Evolutionary conservation across 371 early-diverging fungal species (phyloP), one percentile per base, ranked within the genome.

Genomic region (Choanephora cucurbitarum): DNA sequence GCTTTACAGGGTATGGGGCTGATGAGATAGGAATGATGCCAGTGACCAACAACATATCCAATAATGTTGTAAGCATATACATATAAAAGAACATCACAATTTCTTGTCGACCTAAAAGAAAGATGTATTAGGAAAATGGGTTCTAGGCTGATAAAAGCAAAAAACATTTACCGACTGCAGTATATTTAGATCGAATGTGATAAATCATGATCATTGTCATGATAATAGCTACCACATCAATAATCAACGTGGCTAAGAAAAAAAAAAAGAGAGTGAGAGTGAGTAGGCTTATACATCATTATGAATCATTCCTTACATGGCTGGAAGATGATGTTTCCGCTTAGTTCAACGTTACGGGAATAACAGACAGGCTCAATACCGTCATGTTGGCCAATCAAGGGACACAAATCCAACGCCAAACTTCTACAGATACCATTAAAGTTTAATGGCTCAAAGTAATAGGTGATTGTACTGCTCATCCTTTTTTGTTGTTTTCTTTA

Each of bases 121-220:
- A n/a, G n/a, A n/a, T n/a, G 10, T 10, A 57, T 9, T 23, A 45
- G 46, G 22, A 50, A 58, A 19, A 39, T 48, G 23, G 37, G 40
- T 19, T 17, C 42, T 19, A 14, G 28, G 39, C 33, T 37, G 37
- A 3, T 49, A 37, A 39, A 21, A 13, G 5, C 37, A 17, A 11
- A 33, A 37, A 23, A 4, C 4, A 19, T 43, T 57, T 73, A 84
- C 94, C 95, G 34, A 95, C 93, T 24, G 96, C 96, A 22, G 94
- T 95, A 77, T 92, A 94, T 75, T 95, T 95, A 18, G 86, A 83
- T 57, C 89, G 88, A 67, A 95, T 89, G 67, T 95, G 92, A 60
- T 86, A 89, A 56, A 94, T 92, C 94, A 95, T 95, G 60, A 93
- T 91, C 40, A 81, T 73, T 19, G 93, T 90, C 95, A 94, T 95